Percentiles rank a stretch among this genome's conserved stretches.
Conservation (phyloP, 306 rosid species). For the Comarum palustre region DNA sequence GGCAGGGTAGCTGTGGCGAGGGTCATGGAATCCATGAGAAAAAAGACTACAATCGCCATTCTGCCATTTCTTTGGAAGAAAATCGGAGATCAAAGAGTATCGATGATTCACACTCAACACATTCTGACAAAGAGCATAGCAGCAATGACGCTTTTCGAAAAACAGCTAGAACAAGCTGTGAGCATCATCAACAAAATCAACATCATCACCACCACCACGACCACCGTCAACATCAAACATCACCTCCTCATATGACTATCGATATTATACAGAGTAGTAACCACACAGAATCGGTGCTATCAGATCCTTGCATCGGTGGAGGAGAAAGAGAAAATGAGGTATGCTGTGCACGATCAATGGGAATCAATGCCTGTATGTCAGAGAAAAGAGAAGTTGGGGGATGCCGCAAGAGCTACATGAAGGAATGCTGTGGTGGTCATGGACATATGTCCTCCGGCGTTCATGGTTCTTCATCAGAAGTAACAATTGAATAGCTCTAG, state of each 20-base stretch:
- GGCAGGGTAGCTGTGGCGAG: slow-evolving; percentile 28
- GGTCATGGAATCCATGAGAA: slow-evolving; percentile 22
- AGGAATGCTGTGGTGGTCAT: slow-evolving; percentile 63
- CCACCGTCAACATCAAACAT: slow-evolving; percentile 2
- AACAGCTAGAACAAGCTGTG: slow-evolving; percentile 18
- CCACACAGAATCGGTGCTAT: slow-evolving; percentile 16
- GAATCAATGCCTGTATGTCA: slow-evolving; percentile 41
- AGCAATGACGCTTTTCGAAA: slow-evolving; percentile 11
- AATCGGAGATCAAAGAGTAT: not conserved
- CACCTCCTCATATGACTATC: slow-evolving; percentile 26
- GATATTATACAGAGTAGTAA: slow-evolving; percentile 27
- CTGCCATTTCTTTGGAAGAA: slow-evolving; percentile 20
- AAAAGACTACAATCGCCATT: slow-evolving; percentile 1
- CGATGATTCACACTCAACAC: slow-evolving; percentile 35
- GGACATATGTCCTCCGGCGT: slow-evolving; percentile 44
- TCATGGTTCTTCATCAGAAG: slow-evolving; percentile 57
- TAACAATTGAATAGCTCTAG: slow-evolving; percentile 46
- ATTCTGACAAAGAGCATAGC: slow-evolving; percentile 25
- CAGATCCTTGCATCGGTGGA: slow-evolving; percentile 4
- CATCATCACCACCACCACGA: slow-evolving; percentile 15
- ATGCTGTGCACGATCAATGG: slow-evolving; percentile 28
- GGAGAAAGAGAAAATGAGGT: slow-evolving; percentile 20
- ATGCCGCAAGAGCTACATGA: slow-evolving; percentile 82
- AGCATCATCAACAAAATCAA: slow-evolving; percentile 8
- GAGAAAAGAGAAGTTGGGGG: slow-evolving; percentile 58